A percentile compares a stretch with the other conserved stretches of the same genome.
Evolutionary conservation across 129 eudicot genomes (phyloP).

Genomic region (Lactuca saligna): DNA sequence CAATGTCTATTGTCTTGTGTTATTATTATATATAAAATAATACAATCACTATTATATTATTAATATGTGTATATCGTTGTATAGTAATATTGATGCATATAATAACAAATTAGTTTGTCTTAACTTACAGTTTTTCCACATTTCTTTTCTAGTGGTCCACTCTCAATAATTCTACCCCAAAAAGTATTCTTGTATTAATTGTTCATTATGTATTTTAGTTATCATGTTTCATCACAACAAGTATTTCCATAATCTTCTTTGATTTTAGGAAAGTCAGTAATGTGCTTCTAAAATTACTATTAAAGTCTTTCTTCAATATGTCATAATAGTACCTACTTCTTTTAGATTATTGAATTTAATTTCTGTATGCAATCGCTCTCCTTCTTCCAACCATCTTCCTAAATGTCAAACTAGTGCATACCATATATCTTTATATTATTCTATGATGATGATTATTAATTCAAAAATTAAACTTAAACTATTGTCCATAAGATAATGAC

Average conservation of each 20-base stretch:
- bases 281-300: too few species aligned
- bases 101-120: constrained; percentile 13
- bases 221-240: neutral
- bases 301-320: neutral
- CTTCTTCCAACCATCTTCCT: constrained; percentile 25
- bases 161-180: neutral
- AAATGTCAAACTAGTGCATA: constrained; percentile 17
- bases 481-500: constrained; percentile 17
- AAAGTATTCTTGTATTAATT: neutral
- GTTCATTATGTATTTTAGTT: neutral
- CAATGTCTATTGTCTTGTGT: neutral
- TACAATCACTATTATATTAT: constrained; percentile 4
- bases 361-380: constrained; percentile 1
- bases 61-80: neutral
- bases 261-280: too few species aligned
- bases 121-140: constrained; percentile 4
- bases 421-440: neutral
- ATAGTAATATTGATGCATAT: neutral
- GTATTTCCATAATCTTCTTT: too few species aligned
- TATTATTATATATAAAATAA: constrained; percentile 3
- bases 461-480: constrained; percentile 9
- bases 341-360: neutral
- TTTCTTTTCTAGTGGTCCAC: constrained; percentile 3
- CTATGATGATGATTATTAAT: neutral
- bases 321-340: neutral